phyloP scores from a whole-genome alignment of 106 monocot species.

The Dactylorhiza incarnata region DNA sequence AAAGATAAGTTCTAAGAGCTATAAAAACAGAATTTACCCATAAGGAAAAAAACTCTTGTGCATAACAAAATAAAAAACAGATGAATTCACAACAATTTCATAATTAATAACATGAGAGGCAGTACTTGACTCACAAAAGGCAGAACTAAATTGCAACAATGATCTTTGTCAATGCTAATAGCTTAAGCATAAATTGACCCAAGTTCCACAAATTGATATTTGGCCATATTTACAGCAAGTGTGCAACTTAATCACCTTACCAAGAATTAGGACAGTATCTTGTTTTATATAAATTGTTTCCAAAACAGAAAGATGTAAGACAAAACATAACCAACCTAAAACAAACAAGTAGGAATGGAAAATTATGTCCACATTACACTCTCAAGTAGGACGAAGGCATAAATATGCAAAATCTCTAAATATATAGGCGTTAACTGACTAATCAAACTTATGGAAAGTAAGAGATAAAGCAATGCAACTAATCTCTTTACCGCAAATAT shows the following conservation, averaged over 20 bases:
- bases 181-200: conserved; percentile 3
- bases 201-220: not conserved
- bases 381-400: too few species aligned
- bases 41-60: not conserved
- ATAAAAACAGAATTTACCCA: not conserved
- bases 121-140: conserved; percentile 21
- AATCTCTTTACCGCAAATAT: too few species aligned
- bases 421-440: too few species aligned
- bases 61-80: not conserved
- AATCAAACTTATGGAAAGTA: too few species aligned
- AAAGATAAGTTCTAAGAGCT: not conserved
- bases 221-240: not conserved
- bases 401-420: too few species aligned
- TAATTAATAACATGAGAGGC: conserved; percentile 4
- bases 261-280: too few species aligned
- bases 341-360: too few species aligned
- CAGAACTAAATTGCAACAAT: conserved; percentile 31
- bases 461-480: too few species aligned
- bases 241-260: conserved; percentile 13
- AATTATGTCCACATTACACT: too few species aligned
- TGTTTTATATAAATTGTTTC: too few species aligned
- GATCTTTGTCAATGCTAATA: conserved; percentile 37
- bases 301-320: too few species aligned
- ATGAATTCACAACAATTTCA: not conserved
- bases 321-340: too few species aligned